Percentiles rank a stretch among this genome's conserved stretches.
These are phyloP conservation scores for Alternaria brassicae DNA, from an alignment of 2,329 filamentous ascomycete genomes.

Conservation along the genomic window DNA sequence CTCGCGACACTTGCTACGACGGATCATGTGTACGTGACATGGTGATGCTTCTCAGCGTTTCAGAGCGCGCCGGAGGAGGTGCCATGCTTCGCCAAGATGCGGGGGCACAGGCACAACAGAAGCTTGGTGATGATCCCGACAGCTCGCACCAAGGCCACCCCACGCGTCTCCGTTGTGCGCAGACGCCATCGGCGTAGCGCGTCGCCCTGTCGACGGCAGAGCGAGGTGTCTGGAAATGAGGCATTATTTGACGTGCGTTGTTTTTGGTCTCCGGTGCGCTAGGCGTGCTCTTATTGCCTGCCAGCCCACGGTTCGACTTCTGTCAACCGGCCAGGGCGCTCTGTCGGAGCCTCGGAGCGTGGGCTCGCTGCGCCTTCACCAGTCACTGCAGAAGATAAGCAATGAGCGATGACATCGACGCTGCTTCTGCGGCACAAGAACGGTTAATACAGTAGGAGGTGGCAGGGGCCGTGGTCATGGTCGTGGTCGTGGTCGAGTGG, in stretches of 20 bases:
- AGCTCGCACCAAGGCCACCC: slow-evolving; percentile 14
- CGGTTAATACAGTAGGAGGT: slow-evolving; percentile 15
- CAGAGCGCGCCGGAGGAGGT: neutral
- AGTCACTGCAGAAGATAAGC: slow-evolving; percentile 30
- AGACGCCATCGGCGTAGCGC: slow-evolving; percentile 19
- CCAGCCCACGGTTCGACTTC: slow-evolving; percentile 3
- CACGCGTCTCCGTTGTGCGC: slow-evolving; percentile 14
- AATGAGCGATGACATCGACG: slow-evolving; percentile 26
- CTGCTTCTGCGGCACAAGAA: slow-evolving; percentile 14
- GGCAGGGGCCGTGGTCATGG: slow-evolving; percentile 16
- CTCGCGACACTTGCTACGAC: neutral
- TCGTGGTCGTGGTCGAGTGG: slow-evolving; percentile 16
- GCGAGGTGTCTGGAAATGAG: slow-evolving; percentile 16
- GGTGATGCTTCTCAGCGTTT: neutral
- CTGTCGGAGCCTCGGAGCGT: slow-evolving; percentile 1
- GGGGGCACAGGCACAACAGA: slow-evolving; percentile 22
- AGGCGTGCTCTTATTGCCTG: slow-evolving; percentile 1
- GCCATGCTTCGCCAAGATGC: slow-evolving; percentile 14
- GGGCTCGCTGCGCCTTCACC: slow-evolving; percentile 19
- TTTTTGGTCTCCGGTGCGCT: slow-evolving; percentile 19
- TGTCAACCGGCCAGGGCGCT: slow-evolving; percentile 3
- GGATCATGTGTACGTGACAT: neutral
- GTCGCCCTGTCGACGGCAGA: slow-evolving; percentile 9
- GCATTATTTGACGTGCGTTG: slow-evolving; percentile 20
- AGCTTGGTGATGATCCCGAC: slow-evolving; percentile 28